Evolutionary conservation across 1,139 yeast genomes (phyloP), one percentile per base, ranked within the genome.

Genomic region (Suhomyces anneliseae): DNA sequence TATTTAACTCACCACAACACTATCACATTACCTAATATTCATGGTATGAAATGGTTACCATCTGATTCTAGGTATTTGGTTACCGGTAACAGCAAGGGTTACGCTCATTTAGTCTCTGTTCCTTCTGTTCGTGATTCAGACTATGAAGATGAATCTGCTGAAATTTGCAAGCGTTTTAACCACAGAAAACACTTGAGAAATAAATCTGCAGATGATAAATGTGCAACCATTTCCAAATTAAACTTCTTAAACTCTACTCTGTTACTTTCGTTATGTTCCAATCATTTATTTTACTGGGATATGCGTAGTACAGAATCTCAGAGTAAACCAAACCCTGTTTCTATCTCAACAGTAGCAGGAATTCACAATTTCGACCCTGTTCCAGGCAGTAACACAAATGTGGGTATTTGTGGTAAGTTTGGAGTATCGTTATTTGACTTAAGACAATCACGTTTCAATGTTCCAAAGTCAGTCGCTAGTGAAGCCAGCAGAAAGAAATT

Each of bases 211-310:
- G 32, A 34, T 12, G 46, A 44, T 5, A 60, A 65, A 7, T 47
- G 55, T 7, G 60, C 59, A 19, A 57, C 59, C 36, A 46, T 70
- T 33, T 53, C 64, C 26, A 65, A 66, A 46, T 54, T 74, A 49
- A 63, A 63, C 3, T 66, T 71, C 42, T 51, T 60, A 33, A 39
- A 56, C 26, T 45, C 52, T 8, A 44, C 48, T 11, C 48, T 43
- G 38, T 58, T 87, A 47, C 62, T 85, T 37, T 72, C 90, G 1
- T 64, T 82, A 9, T 87, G 85, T 61, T 80, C 82, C 50, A 82
- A 83, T 53, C 78, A 82, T 52, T 57, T 88, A 27, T 88, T 85
- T 60, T 64, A 82, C 45, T 88, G 96, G 96, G 90, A 88, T 62
- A 68, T 83, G 19, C 69, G 76, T 63, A 86, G 64, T 70, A 81